phyloP scores from a whole-genome alignment of 2,329 filamentous ascomycete species.

The Aspergillus unguis region DNA sequence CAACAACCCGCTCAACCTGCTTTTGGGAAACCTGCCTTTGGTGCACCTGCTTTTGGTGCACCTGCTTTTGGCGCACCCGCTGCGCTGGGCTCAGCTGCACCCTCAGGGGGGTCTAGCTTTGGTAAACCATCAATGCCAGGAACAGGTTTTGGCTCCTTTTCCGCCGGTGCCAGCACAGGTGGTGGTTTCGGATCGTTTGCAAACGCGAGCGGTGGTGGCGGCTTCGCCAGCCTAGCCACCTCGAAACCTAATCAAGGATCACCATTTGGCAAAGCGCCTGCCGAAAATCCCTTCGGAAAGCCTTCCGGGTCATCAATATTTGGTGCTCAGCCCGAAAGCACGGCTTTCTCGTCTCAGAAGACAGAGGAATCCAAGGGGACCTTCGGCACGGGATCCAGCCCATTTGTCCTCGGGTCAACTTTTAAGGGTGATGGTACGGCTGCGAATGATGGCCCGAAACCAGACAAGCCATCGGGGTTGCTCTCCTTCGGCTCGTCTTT shows the following conservation, averaged over 20 bases:
- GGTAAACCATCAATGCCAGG: conserved; percentile 29
- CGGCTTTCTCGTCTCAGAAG: conserved; percentile 29
- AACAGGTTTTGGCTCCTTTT: conserved; percentile 23
- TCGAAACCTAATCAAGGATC: conserved; percentile 22
- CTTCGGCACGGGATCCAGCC: conserved; percentile 28
- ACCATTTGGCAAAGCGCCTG: conserved; percentile 27
- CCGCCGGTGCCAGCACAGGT: conserved; percentile 19
- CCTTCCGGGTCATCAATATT: conserved; percentile 30
- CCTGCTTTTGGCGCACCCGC: conserved; percentile 36
- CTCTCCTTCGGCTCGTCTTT: conserved; percentile 42
- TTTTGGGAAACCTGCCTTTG: conserved; percentile 35
- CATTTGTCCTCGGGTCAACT: conserved; percentile 44
- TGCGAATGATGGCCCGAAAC: conserved; percentile 39
- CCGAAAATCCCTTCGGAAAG: conserved; percentile 29
- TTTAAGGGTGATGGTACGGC: conserved; percentile 45
- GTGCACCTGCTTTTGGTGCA: conserved; percentile 30
- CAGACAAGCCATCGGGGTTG: conserved; percentile 32
- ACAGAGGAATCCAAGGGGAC: conserved; percentile 25
- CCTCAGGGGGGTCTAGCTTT: conserved; percentile 31
- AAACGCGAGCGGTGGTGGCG: conserved; percentile 14
- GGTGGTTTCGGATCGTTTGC: conserved; percentile 38
- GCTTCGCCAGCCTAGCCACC: conserved; percentile 25
- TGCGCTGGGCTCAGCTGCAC: conserved; percentile 30
- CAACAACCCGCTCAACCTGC: conserved; percentile 25
- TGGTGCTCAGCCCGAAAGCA: conserved; percentile 23